phyloP scores from a whole-genome alignment of 352 stramenopile species.

The Globisporangium uncinulatum region DNA sequence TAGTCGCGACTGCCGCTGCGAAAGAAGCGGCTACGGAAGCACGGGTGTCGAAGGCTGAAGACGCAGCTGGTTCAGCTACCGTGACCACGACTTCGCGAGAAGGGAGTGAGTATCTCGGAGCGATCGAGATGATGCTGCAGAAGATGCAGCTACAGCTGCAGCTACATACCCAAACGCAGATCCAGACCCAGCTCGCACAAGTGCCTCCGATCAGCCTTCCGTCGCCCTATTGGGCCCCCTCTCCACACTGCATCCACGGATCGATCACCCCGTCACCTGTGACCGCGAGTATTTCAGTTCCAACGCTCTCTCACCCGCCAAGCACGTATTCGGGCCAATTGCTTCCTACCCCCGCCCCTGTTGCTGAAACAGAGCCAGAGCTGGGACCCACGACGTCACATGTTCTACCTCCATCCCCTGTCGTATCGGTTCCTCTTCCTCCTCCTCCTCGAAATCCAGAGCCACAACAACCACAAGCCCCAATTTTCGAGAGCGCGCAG shows the following conservation, averaged over 20 bases:
- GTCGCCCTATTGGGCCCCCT: conserved; percentile 8
- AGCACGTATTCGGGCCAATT: background rate
- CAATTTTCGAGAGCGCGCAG: too few relatives aligned
- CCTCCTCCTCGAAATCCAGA: too few relatives aligned
- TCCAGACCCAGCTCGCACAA: conserved; percentile 17
- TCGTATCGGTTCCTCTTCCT: too few relatives aligned
- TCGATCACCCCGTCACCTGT: background rate
- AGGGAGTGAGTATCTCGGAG: conserved; percentile 26
- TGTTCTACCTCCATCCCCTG: too few relatives aligned
- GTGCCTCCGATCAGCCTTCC: background rate
- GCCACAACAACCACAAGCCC: too few relatives aligned
- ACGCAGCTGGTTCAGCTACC: background rate
- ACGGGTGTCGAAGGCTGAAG: background rate
- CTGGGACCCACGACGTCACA: background rate
- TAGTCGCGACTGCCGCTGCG: too few relatives aligned
- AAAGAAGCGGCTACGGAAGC: background rate
- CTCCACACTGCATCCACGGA: conserved; percentile 1
- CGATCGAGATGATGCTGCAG: conserved; percentile 52
- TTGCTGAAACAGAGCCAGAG: background rate
- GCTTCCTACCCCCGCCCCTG: background rate
- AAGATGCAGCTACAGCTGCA: conserved; percentile 67
- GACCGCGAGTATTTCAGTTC: background rate
- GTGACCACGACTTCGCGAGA: conserved; percentile 17
- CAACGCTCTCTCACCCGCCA: background rate
- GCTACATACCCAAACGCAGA: conserved; percentile 29